Conservation (phyloP, 768 basidiomycete species). For the Udeniomyces megalosporus region DNA sequence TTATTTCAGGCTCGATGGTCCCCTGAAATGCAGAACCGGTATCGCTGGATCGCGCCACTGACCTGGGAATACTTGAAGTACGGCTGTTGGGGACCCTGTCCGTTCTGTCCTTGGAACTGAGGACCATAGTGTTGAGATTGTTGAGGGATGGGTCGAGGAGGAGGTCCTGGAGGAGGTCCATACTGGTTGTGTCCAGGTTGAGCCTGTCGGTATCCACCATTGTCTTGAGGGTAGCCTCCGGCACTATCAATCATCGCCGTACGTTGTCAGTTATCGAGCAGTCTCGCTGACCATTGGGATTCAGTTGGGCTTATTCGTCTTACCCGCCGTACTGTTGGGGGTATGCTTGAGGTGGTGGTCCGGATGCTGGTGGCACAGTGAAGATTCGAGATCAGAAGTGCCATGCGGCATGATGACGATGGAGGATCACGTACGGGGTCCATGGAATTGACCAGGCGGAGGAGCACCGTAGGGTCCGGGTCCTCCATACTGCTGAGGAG, state of each 20-base stretch:
- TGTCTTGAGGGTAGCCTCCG: background rate
- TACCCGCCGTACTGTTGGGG: too few species aligned
- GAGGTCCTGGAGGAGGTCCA: background rate
- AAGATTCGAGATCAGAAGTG: too few species aligned
- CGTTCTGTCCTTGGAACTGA: slow-evolving; percentile 33
- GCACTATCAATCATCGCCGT: background rate
- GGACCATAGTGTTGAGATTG: slow-evolving; percentile 49
- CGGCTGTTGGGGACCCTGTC: slow-evolving; percentile 38
- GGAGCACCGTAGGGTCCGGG: background rate
- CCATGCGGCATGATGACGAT: too few species aligned
- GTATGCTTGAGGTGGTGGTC: too few species aligned
- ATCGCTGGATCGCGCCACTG: too few species aligned
- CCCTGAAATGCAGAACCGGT: background rate
- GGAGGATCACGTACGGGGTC: background rate
- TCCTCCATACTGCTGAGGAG: background rate
- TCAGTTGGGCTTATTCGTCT: too few species aligned
- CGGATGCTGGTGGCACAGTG: too few species aligned
- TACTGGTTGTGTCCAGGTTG: slow-evolving; percentile 9
- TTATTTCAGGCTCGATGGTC: background rate
- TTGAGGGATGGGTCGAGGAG: slow-evolving; percentile 20
- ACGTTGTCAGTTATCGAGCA: too few species aligned
- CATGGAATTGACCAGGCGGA: slow-evolving; percentile 2
- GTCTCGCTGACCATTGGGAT: too few species aligned
- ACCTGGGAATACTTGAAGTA: slow-evolving; percentile 63
- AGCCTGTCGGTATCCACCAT: background rate